Base-by-base conservation (phyloP, 306 rosid genomes). In the Citrullus amarus region DNA sequence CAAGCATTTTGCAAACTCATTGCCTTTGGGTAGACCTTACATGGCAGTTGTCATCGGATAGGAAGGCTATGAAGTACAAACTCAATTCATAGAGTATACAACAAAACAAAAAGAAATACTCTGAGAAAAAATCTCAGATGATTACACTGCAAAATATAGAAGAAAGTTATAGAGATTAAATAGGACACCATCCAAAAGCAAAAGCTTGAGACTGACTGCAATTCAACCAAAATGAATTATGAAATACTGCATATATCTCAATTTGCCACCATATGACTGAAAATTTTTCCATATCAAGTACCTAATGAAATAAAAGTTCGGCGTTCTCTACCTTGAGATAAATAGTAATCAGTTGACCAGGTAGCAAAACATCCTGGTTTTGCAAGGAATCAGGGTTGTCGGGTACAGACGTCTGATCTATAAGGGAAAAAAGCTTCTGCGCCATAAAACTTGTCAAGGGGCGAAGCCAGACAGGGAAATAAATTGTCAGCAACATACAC, bases 331-430 rank as follows among this genome's bases (percentile, higher is more conserved):
- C 97, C 99, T 95, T 95, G 32, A 95, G 84, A 88, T 95, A 95
- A 79, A 92, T 80, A 81, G 92, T 83, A 83, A 95, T 91, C 81
- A 95, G 83, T 83, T 95, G 97, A 76, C 99, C 99, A 73, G 99
- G 97, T 78, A 91, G 97, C 58, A 92, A 76, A 84, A 91, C 96
- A 73, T 95, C 99, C 44, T 92, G 99, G 79, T 95, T 95, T 85
- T 95, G 99, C 85, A 95, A 86, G 79, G 97, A 87, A 83, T 95
- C 99, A 22, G 97, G 86, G 79, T 89, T 95, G 91, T 95, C 98
- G 1, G 84, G 85, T 14, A 86, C 96, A 0, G 98, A 95, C 22
- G 96, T 95, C 83, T 89, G 96, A 86, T 95, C 98, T 75, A 91
- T 36, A 79, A 95, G 96, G 20, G 98, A 95, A 86, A 95, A 92